Evolutionary conservation across 2,329 filamentous ascomycete species (phyloP).

Genomic region (Cladosporium sp.): DNA sequence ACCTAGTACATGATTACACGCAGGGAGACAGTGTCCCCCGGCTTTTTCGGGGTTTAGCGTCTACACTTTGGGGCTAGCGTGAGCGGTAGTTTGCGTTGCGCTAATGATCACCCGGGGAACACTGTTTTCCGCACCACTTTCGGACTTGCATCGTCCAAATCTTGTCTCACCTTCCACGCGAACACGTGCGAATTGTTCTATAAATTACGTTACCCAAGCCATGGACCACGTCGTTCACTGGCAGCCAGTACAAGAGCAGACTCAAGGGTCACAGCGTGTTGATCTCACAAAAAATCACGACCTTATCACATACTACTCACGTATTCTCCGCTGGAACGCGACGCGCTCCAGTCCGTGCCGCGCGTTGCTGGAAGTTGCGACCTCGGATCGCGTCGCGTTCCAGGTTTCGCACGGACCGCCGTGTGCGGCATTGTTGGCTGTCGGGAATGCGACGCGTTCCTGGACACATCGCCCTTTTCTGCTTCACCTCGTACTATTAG

Average conservation of each 20-base stretch:
- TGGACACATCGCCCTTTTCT: conserved; percentile 1
- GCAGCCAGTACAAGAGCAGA: not conserved
- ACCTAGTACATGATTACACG: conserved; percentile 1
- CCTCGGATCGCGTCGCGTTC: conserved; percentile 13
- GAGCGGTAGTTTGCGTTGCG: not conserved
- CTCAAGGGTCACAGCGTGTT: not conserved
- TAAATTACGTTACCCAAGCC: not conserved
- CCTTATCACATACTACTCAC: conserved; percentile 34
- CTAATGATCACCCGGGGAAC: conserved; percentile 3
- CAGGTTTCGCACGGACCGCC: conserved; percentile 2
- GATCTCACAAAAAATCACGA: not conserved
- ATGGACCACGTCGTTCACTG: not conserved
- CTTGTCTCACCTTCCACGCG: not conserved
- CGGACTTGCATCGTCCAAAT: not conserved
- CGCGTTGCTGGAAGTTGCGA: conserved; percentile 1
- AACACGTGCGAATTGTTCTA: not conserved
- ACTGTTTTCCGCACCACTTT: not conserved
- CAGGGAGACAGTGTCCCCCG: not conserved
- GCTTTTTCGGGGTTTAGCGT: conserved; percentile 2
- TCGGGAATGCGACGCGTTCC: conserved; percentile 2
- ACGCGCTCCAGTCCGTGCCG: not conserved
- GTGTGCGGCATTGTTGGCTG: conserved; percentile 2
- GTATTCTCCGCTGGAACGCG: conserved; percentile 31
- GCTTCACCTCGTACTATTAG: conserved; percentile 2
- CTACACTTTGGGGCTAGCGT: not conserved